Percentiles rank a stretch among this genome's conserved stretches.
phyloP scores from a whole-genome alignment of 495 filamentous ascomycete genomes.

The Neurospora sp. region DNA sequence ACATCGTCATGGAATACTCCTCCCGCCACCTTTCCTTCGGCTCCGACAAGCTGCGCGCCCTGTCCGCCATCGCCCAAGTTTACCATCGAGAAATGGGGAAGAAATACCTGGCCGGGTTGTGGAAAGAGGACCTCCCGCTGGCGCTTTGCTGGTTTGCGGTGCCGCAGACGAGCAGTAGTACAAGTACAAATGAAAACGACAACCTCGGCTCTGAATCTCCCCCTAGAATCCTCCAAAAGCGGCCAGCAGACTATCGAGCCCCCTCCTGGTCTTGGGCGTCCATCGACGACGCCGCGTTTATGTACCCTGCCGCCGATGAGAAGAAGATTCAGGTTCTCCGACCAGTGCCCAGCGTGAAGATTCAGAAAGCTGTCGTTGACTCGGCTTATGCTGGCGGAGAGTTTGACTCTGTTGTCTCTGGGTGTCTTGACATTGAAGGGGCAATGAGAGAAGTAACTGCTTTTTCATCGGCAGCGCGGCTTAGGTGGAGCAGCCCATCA shows the following conservation, averaged over 20 bases:
- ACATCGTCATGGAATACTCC: neutral
- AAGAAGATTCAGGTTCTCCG: neutral
- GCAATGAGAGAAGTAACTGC: neutral
- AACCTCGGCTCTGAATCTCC: neutral
- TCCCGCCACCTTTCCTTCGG: neutral
- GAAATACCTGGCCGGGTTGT: neutral
- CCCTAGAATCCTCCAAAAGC: neutral
- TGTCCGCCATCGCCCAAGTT: neutral
- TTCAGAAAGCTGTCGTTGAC: neutral
- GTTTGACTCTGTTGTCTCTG: neutral
- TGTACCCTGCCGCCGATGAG: neutral
- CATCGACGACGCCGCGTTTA: neutral
- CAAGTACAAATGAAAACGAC: neutral
- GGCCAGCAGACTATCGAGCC: neutral
- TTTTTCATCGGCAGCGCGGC: neutral
- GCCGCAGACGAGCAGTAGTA: neutral
- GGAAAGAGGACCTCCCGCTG: neutral
- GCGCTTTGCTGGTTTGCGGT: neutral
- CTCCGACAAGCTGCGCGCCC: neutral
- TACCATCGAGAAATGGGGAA: neutral
- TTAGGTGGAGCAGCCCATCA: neutral
- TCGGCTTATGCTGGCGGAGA: neutral
- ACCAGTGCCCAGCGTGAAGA: neutral
- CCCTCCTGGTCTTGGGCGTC: neutral
- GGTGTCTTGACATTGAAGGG: neutral